Percentiles rank a stretch among this genome's conserved stretches.
phyloP scores from a whole-genome alignment of 2,329 filamentous ascomycete species.

The Cadophora gregata region DNA sequence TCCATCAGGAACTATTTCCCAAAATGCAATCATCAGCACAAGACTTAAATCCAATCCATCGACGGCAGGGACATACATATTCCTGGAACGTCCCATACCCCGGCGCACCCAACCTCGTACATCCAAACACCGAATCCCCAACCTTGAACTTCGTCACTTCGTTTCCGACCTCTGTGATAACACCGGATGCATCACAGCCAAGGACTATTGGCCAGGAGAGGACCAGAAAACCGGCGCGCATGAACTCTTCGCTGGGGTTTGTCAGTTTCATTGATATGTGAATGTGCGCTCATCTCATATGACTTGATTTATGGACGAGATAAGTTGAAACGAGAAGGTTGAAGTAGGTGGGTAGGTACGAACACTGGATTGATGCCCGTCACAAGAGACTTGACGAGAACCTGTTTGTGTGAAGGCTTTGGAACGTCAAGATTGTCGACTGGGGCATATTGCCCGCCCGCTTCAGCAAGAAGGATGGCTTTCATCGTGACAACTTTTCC shows the following conservation, averaged over 20 bases:
- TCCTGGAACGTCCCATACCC: constrained; percentile 48
- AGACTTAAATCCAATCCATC: neutral
- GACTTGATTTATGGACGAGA: neutral
- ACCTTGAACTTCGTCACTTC: constrained; percentile 43
- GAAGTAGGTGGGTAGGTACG: neutral
- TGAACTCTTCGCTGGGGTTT: constrained; percentile 42
- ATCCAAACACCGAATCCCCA: constrained; percentile 48
- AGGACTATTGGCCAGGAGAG: constrained; percentile 47
- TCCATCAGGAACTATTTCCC: constrained; percentile 44
- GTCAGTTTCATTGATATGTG: neutral
- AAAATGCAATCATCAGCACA: neutral
- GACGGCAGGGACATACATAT: constrained; percentile 27
- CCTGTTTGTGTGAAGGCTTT: constrained; percentile 44
- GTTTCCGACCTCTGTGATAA: constrained; percentile 44
- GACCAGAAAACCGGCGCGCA: constrained; percentile 46
- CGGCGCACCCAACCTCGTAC: constrained; percentile 45
- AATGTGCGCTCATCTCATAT: neutral
- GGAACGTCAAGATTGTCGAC: constrained; percentile 38
- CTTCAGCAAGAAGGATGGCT: constrained; percentile 36
- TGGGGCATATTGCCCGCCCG: constrained; percentile 29
- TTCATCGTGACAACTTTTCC: constrained; percentile 33
- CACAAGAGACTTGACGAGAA: constrained; percentile 47
- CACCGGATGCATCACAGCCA: constrained; percentile 47
- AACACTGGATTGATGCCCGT: constrained; percentile 49
- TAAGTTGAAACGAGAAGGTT: neutral